Evolutionary conservation across 768 basidiomycete genomes (phyloP).

Genomic region (Tylopilus felleus): DNA sequence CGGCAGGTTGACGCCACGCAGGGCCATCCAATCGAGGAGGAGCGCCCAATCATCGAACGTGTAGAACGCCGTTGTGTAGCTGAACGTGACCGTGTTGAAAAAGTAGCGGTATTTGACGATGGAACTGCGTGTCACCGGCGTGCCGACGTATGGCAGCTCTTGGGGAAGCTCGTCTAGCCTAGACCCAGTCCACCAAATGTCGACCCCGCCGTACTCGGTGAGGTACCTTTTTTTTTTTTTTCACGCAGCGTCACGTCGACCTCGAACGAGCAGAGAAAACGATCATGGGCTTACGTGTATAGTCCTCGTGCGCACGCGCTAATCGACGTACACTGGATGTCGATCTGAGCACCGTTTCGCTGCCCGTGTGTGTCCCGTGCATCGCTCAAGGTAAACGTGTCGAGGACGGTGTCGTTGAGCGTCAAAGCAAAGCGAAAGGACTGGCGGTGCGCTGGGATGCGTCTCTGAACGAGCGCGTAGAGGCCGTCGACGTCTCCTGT

Average conservation of each 20-base stretch:
- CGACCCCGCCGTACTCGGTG: too few relatives aligned
- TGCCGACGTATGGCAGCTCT: conserved; percentile 30
- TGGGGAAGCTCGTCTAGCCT: conserved; percentile 15
- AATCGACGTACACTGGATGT: too few relatives aligned
- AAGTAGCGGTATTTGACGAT: conserved; percentile 40
- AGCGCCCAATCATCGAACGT: conserved; percentile 38
- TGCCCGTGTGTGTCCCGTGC: too few relatives aligned
- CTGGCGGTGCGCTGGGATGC: conserved; percentile 31
- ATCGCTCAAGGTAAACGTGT: conserved; percentile 35
- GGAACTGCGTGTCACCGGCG: conserved; percentile 30
- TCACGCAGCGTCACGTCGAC: too few relatives aligned
- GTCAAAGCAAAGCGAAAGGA: conserved; percentile 33
- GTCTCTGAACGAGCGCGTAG: conserved; percentile 33
- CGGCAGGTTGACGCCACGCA: conserved; percentile 40
- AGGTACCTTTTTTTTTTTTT: too few relatives aligned
- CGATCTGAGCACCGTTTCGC: too few relatives aligned
- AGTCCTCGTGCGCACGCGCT: too few relatives aligned
- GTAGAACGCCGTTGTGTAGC: conserved; percentile 40
- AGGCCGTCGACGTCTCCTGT: conserved; percentile 27
- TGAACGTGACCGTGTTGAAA: conserved; percentile 43
- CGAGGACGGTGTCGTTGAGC: conserved; percentile 16
- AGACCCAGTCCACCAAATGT: too few relatives aligned
- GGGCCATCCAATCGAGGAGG: conserved; percentile 41
- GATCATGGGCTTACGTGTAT: too few relatives aligned
- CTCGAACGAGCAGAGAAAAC: too few relatives aligned